Evolutionary conservation across 768 basidiomycete species (phyloP).

Genomic region (Suillus ampliporus): DNA sequence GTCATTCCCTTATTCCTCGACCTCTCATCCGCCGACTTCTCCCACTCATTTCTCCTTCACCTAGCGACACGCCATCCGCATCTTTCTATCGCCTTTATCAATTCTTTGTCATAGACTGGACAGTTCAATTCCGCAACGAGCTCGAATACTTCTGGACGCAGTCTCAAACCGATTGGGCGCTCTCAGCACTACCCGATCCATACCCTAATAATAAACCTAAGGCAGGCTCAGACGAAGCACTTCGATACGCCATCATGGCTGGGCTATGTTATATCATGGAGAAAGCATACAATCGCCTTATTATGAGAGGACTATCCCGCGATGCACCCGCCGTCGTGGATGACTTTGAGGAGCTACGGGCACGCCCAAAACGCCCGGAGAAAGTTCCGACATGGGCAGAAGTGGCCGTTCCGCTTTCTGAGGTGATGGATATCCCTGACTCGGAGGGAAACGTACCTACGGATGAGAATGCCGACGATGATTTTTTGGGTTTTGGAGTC

Average conservation of each 20-base stretch:
- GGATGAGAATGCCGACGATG: slow-evolving; percentile 11
- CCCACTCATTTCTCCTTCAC: slow-evolving; percentile 11
- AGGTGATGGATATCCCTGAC: slow-evolving; percentile 27
- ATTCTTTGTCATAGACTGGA: slow-evolving; percentile 33
- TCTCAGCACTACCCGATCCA: slow-evolving; percentile 24
- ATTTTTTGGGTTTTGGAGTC: background rate
- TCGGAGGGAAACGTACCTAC: slow-evolving; percentile 14
- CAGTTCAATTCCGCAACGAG: slow-evolving; percentile 36
- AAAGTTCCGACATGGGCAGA: slow-evolving; percentile 34
- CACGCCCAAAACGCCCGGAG: slow-evolving; percentile 36
- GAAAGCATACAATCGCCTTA: slow-evolving; percentile 34
- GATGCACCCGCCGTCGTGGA: slow-evolving; percentile 34
- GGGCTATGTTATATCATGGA: slow-evolving; percentile 35
- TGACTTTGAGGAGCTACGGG: slow-evolving; percentile 37
- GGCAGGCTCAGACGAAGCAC: slow-evolving; percentile 16
- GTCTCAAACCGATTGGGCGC: slow-evolving; percentile 11
- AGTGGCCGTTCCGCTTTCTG: slow-evolving; percentile 20
- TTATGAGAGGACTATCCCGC: slow-evolving; percentile 37
- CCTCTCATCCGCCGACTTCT: background rate
- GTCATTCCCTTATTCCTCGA: background rate
- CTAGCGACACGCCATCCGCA: slow-evolving; percentile 31
- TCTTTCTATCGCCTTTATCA: slow-evolving; percentile 41
- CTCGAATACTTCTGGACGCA: slow-evolving; percentile 38
- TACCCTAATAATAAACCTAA: background rate
- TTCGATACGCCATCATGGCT: slow-evolving; percentile 34